Conservation (phyloP, 352 stramenopile species). For the Pythium grandisporangium region DNA sequence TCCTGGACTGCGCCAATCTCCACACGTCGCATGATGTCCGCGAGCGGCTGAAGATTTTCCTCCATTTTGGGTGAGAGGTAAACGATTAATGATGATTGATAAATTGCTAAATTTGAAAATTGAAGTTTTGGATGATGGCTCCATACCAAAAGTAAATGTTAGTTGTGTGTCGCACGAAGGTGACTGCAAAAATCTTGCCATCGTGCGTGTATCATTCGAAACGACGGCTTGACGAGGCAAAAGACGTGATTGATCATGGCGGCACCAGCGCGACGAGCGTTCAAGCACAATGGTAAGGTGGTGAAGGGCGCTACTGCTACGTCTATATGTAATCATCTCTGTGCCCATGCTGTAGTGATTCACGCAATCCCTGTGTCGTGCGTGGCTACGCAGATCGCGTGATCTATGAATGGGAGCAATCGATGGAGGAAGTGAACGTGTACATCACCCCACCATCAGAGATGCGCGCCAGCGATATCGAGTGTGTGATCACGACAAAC, state of each 20-base stretch:
- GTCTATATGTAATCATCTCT: too few species aligned
- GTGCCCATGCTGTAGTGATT: too few species aligned
- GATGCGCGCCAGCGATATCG: conserved; percentile 73
- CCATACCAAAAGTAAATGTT: too few species aligned
- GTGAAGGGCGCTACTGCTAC: too few species aligned
- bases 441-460: conserved; percentile 89
- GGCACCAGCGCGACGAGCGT: conserved; percentile 34
- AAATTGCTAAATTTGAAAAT: too few species aligned
- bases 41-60: conserved; percentile 63
- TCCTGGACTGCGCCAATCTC: conserved; percentile 36
- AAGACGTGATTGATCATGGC: conserved; percentile 21
- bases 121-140: too few species aligned
- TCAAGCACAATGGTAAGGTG: conserved; percentile 54
- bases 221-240: not conserved
- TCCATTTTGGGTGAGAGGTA: conserved; percentile 71
- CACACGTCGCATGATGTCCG: conserved; percentile 31
- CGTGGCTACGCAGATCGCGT: conserved; percentile 27
- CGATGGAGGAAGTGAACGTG: conserved; percentile 92
- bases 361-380: too few species aligned
- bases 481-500: conserved; percentile 84
- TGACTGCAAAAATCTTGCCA: conserved; percentile 16
- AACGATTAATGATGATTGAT: too few species aligned
- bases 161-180: conserved; percentile 17
- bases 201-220: not conserved
- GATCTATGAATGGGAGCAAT: conserved; percentile 98